Conservation (phyloP, 2,329 filamentous ascomycete species). For the Ampelomyces quisqualis region DNA sequence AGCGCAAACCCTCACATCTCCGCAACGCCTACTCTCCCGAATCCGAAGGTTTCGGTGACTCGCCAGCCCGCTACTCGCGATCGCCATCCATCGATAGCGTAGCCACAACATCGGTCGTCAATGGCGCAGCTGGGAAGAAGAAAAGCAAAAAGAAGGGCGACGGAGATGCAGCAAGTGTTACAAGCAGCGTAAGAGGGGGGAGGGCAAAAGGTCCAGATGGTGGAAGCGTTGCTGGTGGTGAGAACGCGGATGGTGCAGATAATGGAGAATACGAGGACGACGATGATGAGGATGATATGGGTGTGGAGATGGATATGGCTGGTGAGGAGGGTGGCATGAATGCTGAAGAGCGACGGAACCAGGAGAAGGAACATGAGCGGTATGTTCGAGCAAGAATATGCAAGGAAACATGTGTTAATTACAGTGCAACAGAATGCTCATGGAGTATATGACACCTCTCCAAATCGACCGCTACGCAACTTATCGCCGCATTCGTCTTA, state of each 20-base stretch:
- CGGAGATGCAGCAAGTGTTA: conserved; percentile 37
- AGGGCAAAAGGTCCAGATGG: conserved; percentile 23
- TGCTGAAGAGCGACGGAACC: conserved; percentile 61
- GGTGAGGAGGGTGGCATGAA: conserved; percentile 54
- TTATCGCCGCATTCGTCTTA: conserved; percentile 68
- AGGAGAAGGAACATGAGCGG: conserved; percentile 66
- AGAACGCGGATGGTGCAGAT: conserved; percentile 44
- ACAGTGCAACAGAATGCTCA: conserved; percentile 52
- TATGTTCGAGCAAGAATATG: conserved; percentile 10
- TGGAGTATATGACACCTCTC: conserved; percentile 63
- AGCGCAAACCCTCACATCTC: conserved; percentile 72
- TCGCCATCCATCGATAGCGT: conserved; percentile 65
- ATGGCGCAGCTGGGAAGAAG: conserved; percentile 54
- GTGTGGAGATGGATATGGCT: conserved; percentile 47
- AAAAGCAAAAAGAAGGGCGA: conserved; percentile 52
- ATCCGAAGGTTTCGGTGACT: conserved; percentile 47
- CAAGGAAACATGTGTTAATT: neutral
- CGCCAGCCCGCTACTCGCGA: conserved; percentile 58
- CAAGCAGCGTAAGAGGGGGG: conserved; percentile 38
- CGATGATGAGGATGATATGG: conserved; percentile 55
- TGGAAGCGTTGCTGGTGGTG: conserved; percentile 41
- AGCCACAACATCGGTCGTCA: conserved; percentile 54
- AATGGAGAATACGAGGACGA: conserved; percentile 61
- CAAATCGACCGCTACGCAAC: conserved; percentile 71
- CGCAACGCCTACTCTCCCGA: conserved; percentile 79